Base-by-base conservation (phyloP, 2,329 filamentous ascomycete species). In the Fusarium acutatum region DNA sequence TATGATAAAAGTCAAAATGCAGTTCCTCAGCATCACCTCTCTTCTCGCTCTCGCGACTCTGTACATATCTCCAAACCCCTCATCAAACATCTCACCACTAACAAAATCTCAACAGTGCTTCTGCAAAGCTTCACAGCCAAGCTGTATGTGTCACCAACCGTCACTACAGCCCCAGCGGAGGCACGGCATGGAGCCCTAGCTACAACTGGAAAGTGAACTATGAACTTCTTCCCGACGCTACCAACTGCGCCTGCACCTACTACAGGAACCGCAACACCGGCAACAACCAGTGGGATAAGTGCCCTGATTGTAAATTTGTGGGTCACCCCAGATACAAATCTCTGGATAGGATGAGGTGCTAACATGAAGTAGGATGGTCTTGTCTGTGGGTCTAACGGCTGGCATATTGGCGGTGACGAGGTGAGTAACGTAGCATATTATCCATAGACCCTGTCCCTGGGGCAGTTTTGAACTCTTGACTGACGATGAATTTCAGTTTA, bases 391-490 rank as follows among this genome's bases (percentile, higher is more conserved):
- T 74, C 71, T 14, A 28, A n/a, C 0, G 60, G n/a, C n/a, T 65
- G 67, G 67, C 72, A 74, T 26, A 74, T 74, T 46, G 72, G 72
- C 15, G 72, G 71, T 40, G 71, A 74, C 26, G 71, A 74, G 64
- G 72, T 74, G 24, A 74, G 57, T 43, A 26, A 6, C 10, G 30
- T 30, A 17, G 17, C 28, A 44, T 13, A 7, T 2, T 13, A 3
- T 44, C 9, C 12, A 8, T 9, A 14, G 24, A 13, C 6, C 5
- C 12, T 20, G 6, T 6, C 0, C 3, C 22, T 15, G 30, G 7
- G 46, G 12, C 17, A 4, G 0, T 4, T 22, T 20, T 18, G 9
- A 3, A 12, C 0, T 26, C 3, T 18, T 40, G 28, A 3, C 22
- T 30, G 4, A 49, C 7, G 2, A 28, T 30, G 15, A 9, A 24